Evolutionary conservation across 345 rosid species (phyloP).

Genomic region (Durio zibethinus): DNA sequence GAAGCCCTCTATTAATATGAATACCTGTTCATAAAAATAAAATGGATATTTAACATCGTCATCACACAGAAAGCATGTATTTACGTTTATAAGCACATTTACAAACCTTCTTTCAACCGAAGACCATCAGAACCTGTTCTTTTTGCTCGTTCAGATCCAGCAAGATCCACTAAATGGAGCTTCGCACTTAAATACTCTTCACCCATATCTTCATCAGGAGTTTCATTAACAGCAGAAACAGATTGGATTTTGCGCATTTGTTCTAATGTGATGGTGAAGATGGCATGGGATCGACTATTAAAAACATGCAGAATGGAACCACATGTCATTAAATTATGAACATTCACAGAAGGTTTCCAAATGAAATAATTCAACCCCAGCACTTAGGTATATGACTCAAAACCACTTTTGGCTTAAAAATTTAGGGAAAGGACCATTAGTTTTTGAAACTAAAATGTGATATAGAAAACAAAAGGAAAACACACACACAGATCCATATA

Average conservation of each 20-base stretch:
- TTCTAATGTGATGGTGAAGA: constrained; percentile 85
- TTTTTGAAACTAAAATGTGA: constrained; percentile 4
- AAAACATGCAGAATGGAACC: constrained; percentile 34
- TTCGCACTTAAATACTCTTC: constrained; percentile 77
- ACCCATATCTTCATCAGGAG: constrained; percentile 50
- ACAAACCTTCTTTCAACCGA: constrained; percentile 73
- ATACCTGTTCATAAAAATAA: constrained; percentile 46
- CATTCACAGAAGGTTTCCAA: constrained; percentile 10
- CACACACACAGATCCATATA: not conserved
- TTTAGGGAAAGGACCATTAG: not conserved
- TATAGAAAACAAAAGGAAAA: not conserved
- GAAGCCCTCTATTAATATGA: constrained; percentile 79
- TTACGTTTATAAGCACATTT: constrained; percentile 15
- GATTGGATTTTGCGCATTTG: constrained; percentile 60
- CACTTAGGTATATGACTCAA: constrained; percentile 5
- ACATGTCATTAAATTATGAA: constrained; percentile 24
- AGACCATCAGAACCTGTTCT: constrained; percentile 81
- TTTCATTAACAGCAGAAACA: constrained; percentile 37
- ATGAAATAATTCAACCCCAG: constrained; percentile 10
- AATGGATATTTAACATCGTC: constrained; percentile 11
- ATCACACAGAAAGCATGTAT: constrained; percentile 3
- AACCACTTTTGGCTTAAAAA: not conserved
- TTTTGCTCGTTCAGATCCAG: constrained; percentile 89
- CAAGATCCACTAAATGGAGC: constrained; percentile 84
- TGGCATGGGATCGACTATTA: constrained; percentile 86